Evolutionary conservation across 2,329 filamentous ascomycete genomes (phyloP).

Genomic region (Neonectria punicea): DNA sequence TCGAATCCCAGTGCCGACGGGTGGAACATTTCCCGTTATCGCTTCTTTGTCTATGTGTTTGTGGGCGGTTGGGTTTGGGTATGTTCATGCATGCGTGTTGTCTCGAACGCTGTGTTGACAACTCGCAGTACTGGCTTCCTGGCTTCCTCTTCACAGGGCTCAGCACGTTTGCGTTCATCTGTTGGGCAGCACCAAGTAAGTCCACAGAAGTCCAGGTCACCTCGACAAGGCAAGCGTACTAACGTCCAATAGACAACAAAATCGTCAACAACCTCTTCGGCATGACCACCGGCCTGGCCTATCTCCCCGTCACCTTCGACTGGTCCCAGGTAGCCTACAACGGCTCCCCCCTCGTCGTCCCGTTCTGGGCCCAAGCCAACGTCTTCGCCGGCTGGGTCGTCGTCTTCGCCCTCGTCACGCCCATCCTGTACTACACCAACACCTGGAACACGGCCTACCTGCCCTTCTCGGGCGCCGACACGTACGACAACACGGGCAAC

Average conservation of each 20-base stretch:
- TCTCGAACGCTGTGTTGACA: no score
- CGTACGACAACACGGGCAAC: conserved; percentile 28
- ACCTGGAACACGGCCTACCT: conserved; percentile 56
- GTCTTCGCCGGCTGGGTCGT: conserved; percentile 28
- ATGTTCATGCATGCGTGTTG: not conserved
- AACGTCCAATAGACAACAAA: conserved; percentile 16
- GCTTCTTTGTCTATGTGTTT: conserved; percentile 49
- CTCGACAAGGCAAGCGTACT: not conserved
- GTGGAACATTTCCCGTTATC: conserved; percentile 51
- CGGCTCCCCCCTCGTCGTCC: conserved; percentile 27
- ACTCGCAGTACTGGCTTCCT: conserved; percentile 25
- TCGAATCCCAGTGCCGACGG: conserved; percentile 50
- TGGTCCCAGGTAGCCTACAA: conserved; percentile 31
- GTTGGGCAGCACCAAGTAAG: conserved; percentile 30
- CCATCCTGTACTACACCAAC: conserved; percentile 52
- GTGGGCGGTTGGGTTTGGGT: conserved; percentile 25
- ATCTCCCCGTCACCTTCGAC: conserved; percentile 26
- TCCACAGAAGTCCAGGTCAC: not conserved
- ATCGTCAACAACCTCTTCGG: conserved; percentile 30
- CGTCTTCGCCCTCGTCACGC: conserved; percentile 24
- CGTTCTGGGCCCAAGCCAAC: conserved; percentile 29
- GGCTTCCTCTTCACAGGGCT: conserved; percentile 25
- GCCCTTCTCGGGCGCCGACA: conserved; percentile 28
- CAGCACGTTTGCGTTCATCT: conserved; percentile 29
- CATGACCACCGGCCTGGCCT: conserved; percentile 25